Evolutionary conservation across 2,329 filamentous ascomycete genomes (phyloP).

Genomic region (Raffaelea ambrosiae): DNA sequence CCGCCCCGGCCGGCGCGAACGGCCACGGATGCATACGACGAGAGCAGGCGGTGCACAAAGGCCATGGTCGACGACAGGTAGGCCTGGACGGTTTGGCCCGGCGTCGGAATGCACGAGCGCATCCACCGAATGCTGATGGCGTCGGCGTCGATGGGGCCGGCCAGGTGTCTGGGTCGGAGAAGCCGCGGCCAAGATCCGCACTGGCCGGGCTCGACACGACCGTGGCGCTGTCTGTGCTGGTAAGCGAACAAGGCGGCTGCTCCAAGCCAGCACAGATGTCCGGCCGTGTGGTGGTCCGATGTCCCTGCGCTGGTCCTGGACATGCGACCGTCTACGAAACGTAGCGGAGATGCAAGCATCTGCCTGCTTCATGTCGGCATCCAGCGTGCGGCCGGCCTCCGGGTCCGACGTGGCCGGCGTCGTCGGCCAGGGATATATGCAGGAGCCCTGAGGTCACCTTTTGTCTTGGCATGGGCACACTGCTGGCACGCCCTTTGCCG

Average conservation of each 20-base stretch:
- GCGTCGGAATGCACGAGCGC: constrained; percentile 34
- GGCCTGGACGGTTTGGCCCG: constrained; percentile 31
- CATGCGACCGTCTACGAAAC: too few species aligned
- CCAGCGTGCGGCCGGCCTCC: too few species aligned
- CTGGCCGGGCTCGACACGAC: too few species aligned
- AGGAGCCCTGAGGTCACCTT: constrained; percentile 27
- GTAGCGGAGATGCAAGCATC: too few species aligned
- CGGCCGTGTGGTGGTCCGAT: too few species aligned
- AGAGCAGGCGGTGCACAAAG: constrained; percentile 33
- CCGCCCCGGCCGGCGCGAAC: constrained; percentile 22
- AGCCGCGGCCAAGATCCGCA: too few species aligned
- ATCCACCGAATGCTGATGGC: constrained; percentile 41
- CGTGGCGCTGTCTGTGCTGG: neutral
- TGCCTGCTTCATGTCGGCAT: neutral
- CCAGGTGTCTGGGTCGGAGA: constrained; percentile 18
- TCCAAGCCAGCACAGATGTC: too few species aligned
- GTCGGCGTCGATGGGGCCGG: constrained; percentile 36
- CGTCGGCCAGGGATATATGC: constrained; percentile 17
- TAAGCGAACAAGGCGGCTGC: too few species aligned
- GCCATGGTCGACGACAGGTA: constrained; percentile 27
- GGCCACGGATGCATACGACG: constrained; percentile 30
- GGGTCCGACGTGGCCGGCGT: too few species aligned
- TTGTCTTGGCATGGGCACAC: constrained; percentile 29
- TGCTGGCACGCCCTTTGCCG: constrained; percentile 30
- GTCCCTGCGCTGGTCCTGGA: neutral